These are phyloP conservation scores for Lunularia cruciata DNA, from an alignment of 225 moss, liverwort and hornwort species.

Conservation along the genomic window DNA sequence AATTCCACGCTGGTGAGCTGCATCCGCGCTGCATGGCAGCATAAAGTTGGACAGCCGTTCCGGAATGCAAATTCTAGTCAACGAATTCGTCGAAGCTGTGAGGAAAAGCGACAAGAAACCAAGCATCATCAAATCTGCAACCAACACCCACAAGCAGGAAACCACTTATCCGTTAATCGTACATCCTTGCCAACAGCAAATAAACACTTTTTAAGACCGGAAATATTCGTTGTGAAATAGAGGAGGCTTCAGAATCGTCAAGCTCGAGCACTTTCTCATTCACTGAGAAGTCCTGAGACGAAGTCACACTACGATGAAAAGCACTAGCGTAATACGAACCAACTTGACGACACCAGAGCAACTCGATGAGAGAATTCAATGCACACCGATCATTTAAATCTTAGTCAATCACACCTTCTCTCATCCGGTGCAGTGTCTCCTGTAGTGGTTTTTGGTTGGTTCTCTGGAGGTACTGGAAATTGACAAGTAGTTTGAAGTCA, in stretches of 20 bases:
- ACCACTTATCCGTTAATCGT: no score
- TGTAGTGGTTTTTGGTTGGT: conserved; percentile 34
- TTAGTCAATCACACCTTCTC: conserved; percentile 41
- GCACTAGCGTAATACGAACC: no score
- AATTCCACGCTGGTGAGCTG: not conserved
- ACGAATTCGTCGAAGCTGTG: conserved; percentile 48
- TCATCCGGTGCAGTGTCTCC: conserved; percentile 34
- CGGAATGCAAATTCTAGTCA: conserved; percentile 55
- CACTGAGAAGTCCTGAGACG: no score
- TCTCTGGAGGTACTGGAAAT: conserved; percentile 37
- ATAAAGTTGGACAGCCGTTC: conserved; percentile 33
- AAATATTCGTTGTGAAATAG: no score
- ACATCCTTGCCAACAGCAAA: no score
- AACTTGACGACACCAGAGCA: no score
- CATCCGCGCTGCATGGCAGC: conserved; percentile 47
- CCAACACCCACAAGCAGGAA: not conserved
- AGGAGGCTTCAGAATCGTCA: no score
- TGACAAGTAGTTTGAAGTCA: not conserved
- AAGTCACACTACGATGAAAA: no score
- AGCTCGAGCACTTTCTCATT: no score
- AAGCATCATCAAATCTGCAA: conserved; percentile 78
- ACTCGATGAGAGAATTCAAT: no score
- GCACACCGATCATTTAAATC: no score
- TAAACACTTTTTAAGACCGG: no score
- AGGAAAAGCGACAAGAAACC: conserved; percentile 77